Conservation (phyloP, 371 early-diverging fungal genomes). For the Dinochytrium kinnereticum region DNA sequence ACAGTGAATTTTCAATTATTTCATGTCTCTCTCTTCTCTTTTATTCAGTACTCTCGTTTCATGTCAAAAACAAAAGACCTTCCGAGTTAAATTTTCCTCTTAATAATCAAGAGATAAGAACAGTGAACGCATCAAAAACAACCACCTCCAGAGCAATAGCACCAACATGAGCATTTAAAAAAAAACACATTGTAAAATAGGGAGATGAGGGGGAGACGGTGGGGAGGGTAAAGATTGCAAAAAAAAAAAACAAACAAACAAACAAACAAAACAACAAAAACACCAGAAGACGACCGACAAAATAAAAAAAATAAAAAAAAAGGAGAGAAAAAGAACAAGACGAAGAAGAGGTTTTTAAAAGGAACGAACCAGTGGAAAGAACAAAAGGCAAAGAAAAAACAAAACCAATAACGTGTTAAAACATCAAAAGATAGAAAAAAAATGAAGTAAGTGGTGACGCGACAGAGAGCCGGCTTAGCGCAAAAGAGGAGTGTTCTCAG, state of each 20-base stretch:
- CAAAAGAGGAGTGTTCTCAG: conserved; percentile 4
- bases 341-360: neutral
- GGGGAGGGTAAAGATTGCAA: no score
- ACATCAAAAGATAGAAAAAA: no score
- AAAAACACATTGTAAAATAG: no score
- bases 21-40: neutral
- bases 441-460: neutral
- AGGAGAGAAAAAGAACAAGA: neutral
- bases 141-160: no score
- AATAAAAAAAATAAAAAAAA: neutral
- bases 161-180: no score
- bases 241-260: neutral
- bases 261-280: neutral
- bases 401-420: no score
- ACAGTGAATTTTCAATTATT: neutral
- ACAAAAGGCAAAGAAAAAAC: no score
- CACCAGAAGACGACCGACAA: neutral
- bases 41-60: neutral
- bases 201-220: no score
- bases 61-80: neutral
- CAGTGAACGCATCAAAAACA: no score
- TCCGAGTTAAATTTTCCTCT: no score
- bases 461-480: neutral
- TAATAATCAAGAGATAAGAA: no score
- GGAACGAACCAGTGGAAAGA: no score